Conservation (phyloP, 2,329 filamentous ascomycete genomes). For the Phialophora verrucosa region DNA sequence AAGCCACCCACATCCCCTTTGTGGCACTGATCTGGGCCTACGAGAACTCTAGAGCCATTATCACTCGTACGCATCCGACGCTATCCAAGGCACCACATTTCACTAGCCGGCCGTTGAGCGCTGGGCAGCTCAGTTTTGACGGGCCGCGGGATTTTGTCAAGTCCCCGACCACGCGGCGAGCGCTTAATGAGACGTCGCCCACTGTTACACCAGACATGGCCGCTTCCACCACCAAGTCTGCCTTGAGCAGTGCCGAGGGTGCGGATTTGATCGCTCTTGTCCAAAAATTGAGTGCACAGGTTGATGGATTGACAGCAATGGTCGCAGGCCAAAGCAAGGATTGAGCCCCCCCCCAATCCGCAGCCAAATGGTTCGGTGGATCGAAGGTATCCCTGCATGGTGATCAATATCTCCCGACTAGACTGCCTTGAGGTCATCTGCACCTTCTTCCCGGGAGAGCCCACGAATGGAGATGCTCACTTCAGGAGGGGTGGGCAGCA, state of each 20-base stretch:
- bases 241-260: slow-evolving; percentile 32
- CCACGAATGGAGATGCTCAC: slow-evolving; percentile 7
- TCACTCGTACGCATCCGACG: slow-evolving; percentile 38
- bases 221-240: slow-evolving; percentile 32
- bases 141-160: slow-evolving; percentile 28
- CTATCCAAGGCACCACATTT: slow-evolving; percentile 32
- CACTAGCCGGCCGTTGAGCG: slow-evolving; percentile 30
- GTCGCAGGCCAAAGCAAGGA: slow-evolving; percentile 39
- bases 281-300: slow-evolving; percentile 38
- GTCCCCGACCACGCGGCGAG: slow-evolving; percentile 23
- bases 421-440: slow-evolving; percentile 6
- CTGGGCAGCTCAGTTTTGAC: slow-evolving; percentile 29
- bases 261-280: slow-evolving; percentile 37
- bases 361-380: not conserved
- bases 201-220: slow-evolving; percentile 22
- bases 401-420: slow-evolving; percentile 4
- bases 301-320: slow-evolving; percentile 39
- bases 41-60: slow-evolving; percentile 48
- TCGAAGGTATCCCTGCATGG: slow-evolving; percentile 5
- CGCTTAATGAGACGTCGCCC: slow-evolving; percentile 30
- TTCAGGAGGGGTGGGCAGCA: slow-evolving; percentile 2
- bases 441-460: slow-evolving; percentile 3
- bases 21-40: slow-evolving; percentile 64
- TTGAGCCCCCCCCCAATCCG: slow-evolving; percentile 16
- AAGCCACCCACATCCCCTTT: slow-evolving; percentile 64